A percentile compares a stretch with the other conserved stretches of the same genome.
These are phyloP conservation scores for Elsinoe batatas DNA, from an alignment of 2,329 filamentous ascomycete genomes.

Conservation along the genomic window DNA sequence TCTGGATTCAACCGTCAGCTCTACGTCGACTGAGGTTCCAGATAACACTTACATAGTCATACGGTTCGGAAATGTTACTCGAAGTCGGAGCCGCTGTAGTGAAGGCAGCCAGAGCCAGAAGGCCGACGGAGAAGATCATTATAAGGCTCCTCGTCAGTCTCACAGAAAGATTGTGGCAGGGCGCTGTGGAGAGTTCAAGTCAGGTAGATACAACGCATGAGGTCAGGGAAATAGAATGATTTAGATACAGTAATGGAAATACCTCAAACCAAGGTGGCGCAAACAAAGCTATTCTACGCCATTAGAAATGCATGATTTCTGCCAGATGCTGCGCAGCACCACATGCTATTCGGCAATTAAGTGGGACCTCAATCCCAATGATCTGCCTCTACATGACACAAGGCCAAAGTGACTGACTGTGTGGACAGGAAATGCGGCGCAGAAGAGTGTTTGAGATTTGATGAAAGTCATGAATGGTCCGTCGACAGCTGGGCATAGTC, in stretches of 20 bases:
- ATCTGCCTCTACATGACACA: conserved; percentile 5
- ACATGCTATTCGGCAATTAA: background rate
- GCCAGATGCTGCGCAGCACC: background rate
- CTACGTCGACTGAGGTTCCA: too few species aligned
- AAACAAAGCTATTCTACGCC: background rate
- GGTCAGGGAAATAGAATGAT: background rate
- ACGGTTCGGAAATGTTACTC: background rate
- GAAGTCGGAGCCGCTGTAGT: background rate
- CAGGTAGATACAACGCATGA: too few species aligned
- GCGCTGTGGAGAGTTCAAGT: too few species aligned
- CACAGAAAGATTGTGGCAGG: too few species aligned
- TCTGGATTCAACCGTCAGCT: background rate
- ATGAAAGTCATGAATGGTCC: background rate
- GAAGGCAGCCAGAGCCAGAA: background rate
- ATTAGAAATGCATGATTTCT: background rate
- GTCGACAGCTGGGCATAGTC: background rate
- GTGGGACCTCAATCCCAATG: background rate
- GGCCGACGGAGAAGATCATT: background rate
- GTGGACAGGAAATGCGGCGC: background rate
- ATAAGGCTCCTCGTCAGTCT: background rate
- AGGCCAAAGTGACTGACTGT: background rate
- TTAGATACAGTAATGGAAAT: background rate
- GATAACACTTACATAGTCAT: background rate
- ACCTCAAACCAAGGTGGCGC: background rate
- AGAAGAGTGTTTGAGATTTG: conserved; percentile 2